Evolutionary conservation across 2,329 filamentous ascomycete species (phyloP).

Genomic region (Hypomyces rosellus): DNA sequence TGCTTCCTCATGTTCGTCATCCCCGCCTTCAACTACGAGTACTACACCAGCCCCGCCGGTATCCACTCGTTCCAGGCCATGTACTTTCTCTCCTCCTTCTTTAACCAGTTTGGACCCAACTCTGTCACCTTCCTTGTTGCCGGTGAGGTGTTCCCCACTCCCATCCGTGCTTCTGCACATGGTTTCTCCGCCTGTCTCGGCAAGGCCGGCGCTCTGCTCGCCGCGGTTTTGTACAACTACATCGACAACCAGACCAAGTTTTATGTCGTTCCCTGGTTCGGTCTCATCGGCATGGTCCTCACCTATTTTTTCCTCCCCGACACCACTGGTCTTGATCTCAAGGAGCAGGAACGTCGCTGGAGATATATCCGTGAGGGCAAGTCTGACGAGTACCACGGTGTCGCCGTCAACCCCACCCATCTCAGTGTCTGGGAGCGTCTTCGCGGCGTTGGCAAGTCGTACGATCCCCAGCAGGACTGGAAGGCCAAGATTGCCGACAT

Average conservation of each 20-base stretch:
- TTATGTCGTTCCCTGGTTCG: conserved; percentile 92
- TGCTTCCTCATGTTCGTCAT: conserved; percentile 91
- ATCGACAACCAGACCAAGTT: conserved; percentile 81
- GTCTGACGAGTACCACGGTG: conserved; percentile 80
- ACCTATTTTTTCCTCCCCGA: conserved; percentile 89
- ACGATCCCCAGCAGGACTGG: conserved; percentile 77
- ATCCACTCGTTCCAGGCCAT: conserved; percentile 93
- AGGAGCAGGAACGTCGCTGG: conserved; percentile 96
- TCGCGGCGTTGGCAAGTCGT: conserved; percentile 70
- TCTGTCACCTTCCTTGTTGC: conserved; percentile 93
- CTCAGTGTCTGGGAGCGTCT: conserved; percentile 83
- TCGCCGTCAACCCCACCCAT: conserved; percentile 85
- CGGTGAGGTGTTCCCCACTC: conserved; percentile 92
- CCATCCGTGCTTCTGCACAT: conserved; percentile 87
- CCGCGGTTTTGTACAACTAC: conserved; percentile 90
- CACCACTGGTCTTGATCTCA: conserved; percentile 91
- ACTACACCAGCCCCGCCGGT: conserved; percentile 66
- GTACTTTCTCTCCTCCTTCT: conserved; percentile 97
- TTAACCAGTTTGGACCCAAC: conserved; percentile 98
- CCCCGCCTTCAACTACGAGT: conserved; percentile 79
- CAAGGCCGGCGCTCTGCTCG: conserved; percentile 81
- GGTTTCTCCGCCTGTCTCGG: conserved; percentile 89
- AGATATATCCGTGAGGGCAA: conserved; percentile 73
- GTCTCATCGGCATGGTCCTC: conserved; percentile 75
- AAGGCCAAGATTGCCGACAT: conserved; percentile 81